Conservation (phyloP, 2,329 filamentous ascomycete genomes). For the Escovopsis weberi region DNA sequence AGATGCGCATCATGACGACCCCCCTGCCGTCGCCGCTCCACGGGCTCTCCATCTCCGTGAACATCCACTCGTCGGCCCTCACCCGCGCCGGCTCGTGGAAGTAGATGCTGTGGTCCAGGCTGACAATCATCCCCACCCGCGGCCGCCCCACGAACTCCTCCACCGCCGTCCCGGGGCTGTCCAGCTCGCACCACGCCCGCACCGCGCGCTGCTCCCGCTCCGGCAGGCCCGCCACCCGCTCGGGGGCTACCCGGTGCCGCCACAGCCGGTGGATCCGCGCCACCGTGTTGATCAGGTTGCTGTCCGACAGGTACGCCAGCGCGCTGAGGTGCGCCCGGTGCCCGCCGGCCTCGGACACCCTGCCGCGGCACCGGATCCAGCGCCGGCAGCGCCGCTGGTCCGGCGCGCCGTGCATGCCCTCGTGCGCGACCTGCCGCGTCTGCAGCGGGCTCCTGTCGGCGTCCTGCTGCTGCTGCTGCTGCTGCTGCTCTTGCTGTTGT, state of each 20-base stretch:
- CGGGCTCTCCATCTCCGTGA: slow-evolving; percentile 64
- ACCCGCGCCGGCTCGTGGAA: slow-evolving; percentile 47
- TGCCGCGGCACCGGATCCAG: slow-evolving; percentile 63
- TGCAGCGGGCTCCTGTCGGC: neutral
- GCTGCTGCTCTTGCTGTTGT: neutral
- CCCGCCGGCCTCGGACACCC: slow-evolving; percentile 58
- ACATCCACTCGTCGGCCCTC: slow-evolving; percentile 60
- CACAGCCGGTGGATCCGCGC: slow-evolving; percentile 67
- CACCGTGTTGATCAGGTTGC: slow-evolving; percentile 85
- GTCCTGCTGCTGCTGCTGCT: neutral
- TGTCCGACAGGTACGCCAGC: slow-evolving; percentile 85
- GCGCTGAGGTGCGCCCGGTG: slow-evolving; percentile 72
- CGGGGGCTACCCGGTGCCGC: slow-evolving; percentile 46
- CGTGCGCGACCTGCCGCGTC: slow-evolving; percentile 14
- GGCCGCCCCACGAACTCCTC: slow-evolving; percentile 38
- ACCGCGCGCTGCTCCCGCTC: slow-evolving; percentile 24
- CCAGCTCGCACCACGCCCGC: slow-evolving; percentile 24
- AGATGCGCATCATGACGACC: slow-evolving; percentile 63
- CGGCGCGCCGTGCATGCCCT: slow-evolving; percentile 22
- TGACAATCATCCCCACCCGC: slow-evolving; percentile 72
- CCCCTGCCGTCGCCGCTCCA: slow-evolving; percentile 69
- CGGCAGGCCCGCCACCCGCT: slow-evolving; percentile 37
- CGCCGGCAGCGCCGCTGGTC: slow-evolving; percentile 54
- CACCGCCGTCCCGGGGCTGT: slow-evolving; percentile 24
- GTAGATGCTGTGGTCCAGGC: slow-evolving; percentile 60